Evolutionary conservation across 805 yeast genomes (phyloP).

Genomic region (Suhomyces xylopsoci): DNA sequence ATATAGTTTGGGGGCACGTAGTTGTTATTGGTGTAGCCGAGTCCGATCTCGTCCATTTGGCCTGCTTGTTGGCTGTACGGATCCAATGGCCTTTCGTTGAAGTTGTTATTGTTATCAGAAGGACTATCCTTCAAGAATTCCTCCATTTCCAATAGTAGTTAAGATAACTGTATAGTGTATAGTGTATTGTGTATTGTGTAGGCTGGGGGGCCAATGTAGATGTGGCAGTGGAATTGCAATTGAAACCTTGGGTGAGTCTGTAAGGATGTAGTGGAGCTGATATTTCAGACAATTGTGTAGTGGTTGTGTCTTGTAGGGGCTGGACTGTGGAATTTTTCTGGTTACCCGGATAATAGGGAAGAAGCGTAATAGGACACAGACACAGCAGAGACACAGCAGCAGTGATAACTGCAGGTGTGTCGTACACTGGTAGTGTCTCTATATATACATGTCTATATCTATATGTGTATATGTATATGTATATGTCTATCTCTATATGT

Average conservation of each 20-base stretch:
- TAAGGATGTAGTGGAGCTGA: no score
- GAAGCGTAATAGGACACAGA: background rate
- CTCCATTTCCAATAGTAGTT: conserved; percentile 26
- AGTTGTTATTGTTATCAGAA: conserved; percentile 16
- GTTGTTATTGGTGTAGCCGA: background rate
- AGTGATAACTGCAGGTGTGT: no score
- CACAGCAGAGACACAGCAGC: background rate
- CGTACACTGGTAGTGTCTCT: no score
- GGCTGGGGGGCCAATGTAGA: no score
- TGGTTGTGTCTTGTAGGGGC: background rate
- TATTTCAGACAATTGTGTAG: no score
- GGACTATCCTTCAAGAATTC: conserved; percentile 34
- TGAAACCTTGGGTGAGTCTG: no score
- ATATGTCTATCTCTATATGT: no score
- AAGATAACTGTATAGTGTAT: no score
- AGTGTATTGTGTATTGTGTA: no score
- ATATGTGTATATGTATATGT: no score
- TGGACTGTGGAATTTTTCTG: background rate
- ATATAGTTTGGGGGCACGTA: background rate
- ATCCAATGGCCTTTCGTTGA: background rate
- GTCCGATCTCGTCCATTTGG: background rate
- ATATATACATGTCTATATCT: no score
- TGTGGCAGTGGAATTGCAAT: no score
- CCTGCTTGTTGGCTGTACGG: background rate
- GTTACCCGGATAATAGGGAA: conserved; percentile 10